Conservation (phyloP, 768 basidiomycete genomes). For the Pisolithus marmoratus region DNA sequence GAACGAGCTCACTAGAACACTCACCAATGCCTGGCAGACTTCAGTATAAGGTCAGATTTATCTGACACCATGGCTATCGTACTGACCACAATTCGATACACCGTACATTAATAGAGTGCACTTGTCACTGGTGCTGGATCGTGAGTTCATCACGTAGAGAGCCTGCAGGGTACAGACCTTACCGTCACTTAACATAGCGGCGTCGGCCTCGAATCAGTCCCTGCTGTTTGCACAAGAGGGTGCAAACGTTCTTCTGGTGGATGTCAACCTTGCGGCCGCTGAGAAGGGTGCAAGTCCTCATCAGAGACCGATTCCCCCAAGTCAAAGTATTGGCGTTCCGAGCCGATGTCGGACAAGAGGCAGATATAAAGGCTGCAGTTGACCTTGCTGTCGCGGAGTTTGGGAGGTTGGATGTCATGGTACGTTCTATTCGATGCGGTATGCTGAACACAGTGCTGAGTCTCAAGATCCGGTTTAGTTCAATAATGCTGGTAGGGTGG, state of each 20-base stretch:
- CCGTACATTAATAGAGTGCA: slow-evolving; percentile 44
- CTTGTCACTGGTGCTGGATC: slow-evolving; percentile 86
- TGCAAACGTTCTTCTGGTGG: slow-evolving; percentile 83
- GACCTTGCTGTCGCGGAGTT: slow-evolving; percentile 76
- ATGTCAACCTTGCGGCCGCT: slow-evolving; percentile 76
- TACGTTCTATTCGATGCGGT: slow-evolving; percentile 29
- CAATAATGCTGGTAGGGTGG: slow-evolving; percentile 75
- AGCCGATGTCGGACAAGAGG: slow-evolving; percentile 87
- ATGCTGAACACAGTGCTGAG: neutral
- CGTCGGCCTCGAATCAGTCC: slow-evolving; percentile 94
- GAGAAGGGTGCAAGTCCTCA: slow-evolving; percentile 59
- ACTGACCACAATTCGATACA: slow-evolving; percentile 9
- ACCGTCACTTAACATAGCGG: slow-evolving; percentile 49
- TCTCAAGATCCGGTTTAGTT: slow-evolving; percentile 46
- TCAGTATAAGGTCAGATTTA: slow-evolving; percentile 49
- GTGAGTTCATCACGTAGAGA: slow-evolving; percentile 41
- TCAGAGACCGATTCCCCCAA: slow-evolving; percentile 62
- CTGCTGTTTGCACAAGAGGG: slow-evolving; percentile 93
- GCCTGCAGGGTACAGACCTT: slow-evolving; percentile 4
- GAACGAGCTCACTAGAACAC: neutral
- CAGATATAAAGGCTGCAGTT: slow-evolving; percentile 77
- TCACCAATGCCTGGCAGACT: slow-evolving; percentile 58
- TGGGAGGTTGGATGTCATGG: slow-evolving; percentile 95
- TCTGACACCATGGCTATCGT: neutral
- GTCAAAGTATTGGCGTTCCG: slow-evolving; percentile 64